Evolutionary conservation across 331 rosid species (phyloP).

Genomic region (Malus hybrid): DNA sequence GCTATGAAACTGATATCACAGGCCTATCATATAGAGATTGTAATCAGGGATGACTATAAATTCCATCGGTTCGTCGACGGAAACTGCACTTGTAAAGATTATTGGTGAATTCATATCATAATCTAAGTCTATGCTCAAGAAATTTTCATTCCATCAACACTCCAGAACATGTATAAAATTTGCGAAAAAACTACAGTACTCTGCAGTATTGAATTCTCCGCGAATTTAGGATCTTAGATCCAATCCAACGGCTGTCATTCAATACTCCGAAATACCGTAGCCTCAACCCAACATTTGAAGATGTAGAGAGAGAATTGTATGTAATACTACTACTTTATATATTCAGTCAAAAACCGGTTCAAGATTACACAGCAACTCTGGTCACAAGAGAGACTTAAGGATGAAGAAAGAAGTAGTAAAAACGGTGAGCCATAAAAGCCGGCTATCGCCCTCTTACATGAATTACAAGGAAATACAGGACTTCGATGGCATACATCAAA

Average conservation of each 20-base stretch:
- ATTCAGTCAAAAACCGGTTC: conserved; percentile 29
- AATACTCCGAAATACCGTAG: background rate
- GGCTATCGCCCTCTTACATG: conserved; percentile 42
- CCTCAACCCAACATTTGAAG: too few species aligned
- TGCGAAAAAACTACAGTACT: background rate
- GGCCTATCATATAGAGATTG: conserved; percentile 14
- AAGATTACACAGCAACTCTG: conserved; percentile 18
- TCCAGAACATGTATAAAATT: background rate
- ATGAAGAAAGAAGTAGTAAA: conserved; percentile 2
- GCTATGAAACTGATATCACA: conserved; percentile 16
- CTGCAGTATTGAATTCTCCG: background rate
- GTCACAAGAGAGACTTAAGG: conserved; percentile 11
- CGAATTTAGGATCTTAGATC: background rate
- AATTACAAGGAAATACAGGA: conserved; percentile 28
- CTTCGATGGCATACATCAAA: conserved; percentile 30
- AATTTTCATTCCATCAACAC: background rate
- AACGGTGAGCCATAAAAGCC: conserved; percentile 47
- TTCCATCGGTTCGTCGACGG: conserved; percentile 18
- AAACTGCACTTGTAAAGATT: conserved; percentile 15
- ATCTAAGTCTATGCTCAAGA: background rate
- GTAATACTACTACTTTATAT: conserved; percentile 6
- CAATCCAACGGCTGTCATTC: background rate
- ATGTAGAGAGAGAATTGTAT: background rate
- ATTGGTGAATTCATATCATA: conserved; percentile 1
- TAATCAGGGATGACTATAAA: conserved; percentile 11